Evolutionary conservation across 2,329 filamentous ascomycete genomes (phyloP).

Genomic region (Pseudogymnoascus sp.): DNA sequence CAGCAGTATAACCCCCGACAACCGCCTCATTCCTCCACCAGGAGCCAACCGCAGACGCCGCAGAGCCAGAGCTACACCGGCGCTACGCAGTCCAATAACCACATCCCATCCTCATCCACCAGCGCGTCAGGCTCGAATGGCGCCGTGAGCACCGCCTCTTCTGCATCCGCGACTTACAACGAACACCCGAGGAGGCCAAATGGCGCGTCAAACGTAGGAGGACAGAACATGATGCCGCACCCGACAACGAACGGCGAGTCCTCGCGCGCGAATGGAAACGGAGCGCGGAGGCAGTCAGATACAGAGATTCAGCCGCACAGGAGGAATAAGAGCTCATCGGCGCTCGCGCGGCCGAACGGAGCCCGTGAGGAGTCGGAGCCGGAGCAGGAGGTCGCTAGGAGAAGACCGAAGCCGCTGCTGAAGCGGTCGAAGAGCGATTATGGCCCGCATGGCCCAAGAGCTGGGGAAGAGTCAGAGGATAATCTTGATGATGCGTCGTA

Average conservation of each 20-base stretch:
- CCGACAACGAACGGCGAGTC: constrained; percentile 2
- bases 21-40: constrained; percentile 18
- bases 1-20: constrained; percentile 26
- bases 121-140: constrained; percentile 7
- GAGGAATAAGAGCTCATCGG: not conserved
- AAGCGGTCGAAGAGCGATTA: constrained; percentile 45
- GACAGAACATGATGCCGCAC: not conserved
- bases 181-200: constrained; percentile 3
- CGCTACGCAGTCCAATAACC: not conserved
- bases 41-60: constrained; percentile 8
- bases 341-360: not conserved
- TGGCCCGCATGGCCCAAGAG: constrained; percentile 33
- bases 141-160: not conserved
- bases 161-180: not conserved
- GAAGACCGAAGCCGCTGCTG: constrained; percentile 23
- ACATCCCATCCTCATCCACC: constrained; percentile 1
- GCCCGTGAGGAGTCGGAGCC: constrained; percentile 14
- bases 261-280: not conserved
- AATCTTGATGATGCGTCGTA: constrained; percentile 24
- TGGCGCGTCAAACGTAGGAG: not conserved
- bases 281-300: not conserved
- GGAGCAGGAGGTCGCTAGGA: constrained; percentile 19
- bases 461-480: constrained; percentile 20
- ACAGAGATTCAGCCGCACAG: not conserved
- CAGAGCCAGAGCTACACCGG: not conserved